Evolutionary conservation across 345 rosid genomes (phyloP).

Genomic region (Rubroshorea leprosula): DNA sequence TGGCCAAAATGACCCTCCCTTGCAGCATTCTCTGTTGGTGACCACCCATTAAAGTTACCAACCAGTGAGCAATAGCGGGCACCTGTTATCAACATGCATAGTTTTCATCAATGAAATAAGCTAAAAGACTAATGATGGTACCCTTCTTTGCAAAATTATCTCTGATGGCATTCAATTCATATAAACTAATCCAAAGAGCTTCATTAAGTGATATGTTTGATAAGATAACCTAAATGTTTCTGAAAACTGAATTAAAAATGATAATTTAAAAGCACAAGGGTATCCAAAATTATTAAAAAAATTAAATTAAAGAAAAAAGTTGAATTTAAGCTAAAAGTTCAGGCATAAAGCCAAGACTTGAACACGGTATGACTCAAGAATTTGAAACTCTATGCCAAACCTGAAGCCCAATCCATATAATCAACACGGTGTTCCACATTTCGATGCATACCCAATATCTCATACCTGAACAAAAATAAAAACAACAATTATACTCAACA

Average conservation of each 20-base stretch:
- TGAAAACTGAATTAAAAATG: not conserved
- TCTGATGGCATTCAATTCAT: no score
- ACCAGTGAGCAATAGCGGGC: slow-evolving; percentile 90
- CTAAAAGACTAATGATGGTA: not conserved
- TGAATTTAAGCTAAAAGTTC: slow-evolving; percentile 4
- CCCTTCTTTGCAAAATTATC: not conserved
- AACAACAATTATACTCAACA: not conserved
- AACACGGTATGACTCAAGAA: slow-evolving; percentile 3
- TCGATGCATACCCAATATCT: slow-evolving; percentile 79
- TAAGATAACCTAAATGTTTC: no score
- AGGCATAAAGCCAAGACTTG: slow-evolving; percentile 3
- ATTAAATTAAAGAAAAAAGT: not conserved
- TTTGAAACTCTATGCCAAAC: slow-evolving; percentile 33
- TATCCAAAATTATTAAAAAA: not conserved
- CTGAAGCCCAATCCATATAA: slow-evolving; percentile 98
- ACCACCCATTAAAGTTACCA: slow-evolving; percentile 91
- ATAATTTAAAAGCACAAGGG: not conserved
- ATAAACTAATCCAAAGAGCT: no score
- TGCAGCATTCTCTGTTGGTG: slow-evolving; percentile 76
- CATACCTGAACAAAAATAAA: slow-evolving; percentile 39
- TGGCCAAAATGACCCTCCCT: slow-evolving; percentile 83
- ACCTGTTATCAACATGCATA: slow-evolving; percentile 38
- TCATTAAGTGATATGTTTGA: no score
- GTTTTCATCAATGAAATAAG: slow-evolving; percentile 12
- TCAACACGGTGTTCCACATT: slow-evolving; percentile 87